Conservation (phyloP, 2,329 filamentous ascomycete species). For the Pezicula radicicola region DNA sequence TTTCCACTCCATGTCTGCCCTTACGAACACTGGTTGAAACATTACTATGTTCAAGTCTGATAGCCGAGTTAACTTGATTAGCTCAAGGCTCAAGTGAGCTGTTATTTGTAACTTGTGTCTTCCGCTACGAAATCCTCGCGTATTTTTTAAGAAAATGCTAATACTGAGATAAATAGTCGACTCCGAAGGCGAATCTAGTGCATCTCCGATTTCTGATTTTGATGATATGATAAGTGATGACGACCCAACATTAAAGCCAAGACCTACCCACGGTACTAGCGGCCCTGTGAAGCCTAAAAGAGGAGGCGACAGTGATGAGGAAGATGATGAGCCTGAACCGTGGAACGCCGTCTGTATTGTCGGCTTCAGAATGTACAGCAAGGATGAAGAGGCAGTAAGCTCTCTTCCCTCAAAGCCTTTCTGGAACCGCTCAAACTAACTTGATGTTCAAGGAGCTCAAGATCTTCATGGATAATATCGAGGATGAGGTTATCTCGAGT, state of each 20-base stretch:
- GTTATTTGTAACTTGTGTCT: too few relatives aligned
- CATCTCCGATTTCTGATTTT: conserved; percentile 57
- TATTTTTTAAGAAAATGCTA: neutral
- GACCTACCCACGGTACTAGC: conserved; percentile 21
- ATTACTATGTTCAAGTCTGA: too few relatives aligned
- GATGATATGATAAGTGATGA: conserved; percentile 57
- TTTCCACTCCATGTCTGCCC: conserved; percentile 15
- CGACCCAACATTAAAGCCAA: conserved; percentile 52
- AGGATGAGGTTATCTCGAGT: neutral
- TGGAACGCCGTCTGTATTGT: conserved; percentile 41
- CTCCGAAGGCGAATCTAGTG: conserved; percentile 53
- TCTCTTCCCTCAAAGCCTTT: conserved; percentile 19
- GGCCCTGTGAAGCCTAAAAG: conserved; percentile 23
- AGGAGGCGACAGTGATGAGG: conserved; percentile 24
- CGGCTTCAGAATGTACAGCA: conserved; percentile 38
- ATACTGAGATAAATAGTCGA: conserved; percentile 10
- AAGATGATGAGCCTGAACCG: conserved; percentile 30
- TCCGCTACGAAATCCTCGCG: conserved; percentile 12
- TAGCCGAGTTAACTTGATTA: too few relatives aligned
- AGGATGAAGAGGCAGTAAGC: conserved; percentile 36
- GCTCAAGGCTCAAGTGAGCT: too few relatives aligned
- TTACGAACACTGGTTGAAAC: conserved; percentile 19
- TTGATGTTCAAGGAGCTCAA: conserved; percentile 9
- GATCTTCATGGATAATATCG: conserved; percentile 15
- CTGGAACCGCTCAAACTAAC: too few relatives aligned